phyloP scores from a whole-genome alignment of 768 basidiomycete species.

The Hirschioporus abietinus region DNA sequence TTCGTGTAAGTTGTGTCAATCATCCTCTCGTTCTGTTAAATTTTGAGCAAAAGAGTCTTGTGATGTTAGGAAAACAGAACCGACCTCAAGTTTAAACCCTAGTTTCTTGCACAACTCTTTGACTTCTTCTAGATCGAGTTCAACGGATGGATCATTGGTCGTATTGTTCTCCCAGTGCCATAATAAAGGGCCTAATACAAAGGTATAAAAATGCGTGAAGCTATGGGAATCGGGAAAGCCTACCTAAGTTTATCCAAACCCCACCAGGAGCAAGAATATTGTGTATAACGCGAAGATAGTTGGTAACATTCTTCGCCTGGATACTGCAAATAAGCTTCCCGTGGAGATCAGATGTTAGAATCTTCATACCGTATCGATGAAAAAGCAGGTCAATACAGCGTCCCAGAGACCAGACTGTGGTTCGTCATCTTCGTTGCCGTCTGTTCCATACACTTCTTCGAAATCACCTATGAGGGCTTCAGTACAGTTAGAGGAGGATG shows the following conservation, averaged over 20 bases:
- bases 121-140: conserved; percentile 86
- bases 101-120: conserved; percentile 66
- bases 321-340: background rate
- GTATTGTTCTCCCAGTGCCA: conserved; percentile 96
- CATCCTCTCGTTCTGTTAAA: conserved; percentile 64
- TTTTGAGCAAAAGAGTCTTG: conserved; percentile 2
- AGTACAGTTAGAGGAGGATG: conserved; percentile 7
- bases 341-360: background rate
- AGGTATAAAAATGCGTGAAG: background rate
- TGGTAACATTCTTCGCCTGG: conserved; percentile 87
- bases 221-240: conserved; percentile 10
- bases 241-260: conserved; percentile 87
- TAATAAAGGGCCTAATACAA: conserved; percentile 67
- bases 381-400: conserved; percentile 91
- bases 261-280: conserved; percentile 79
- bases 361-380: conserved; percentile 80
- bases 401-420: conserved; percentile 81
- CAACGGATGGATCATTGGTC: conserved; percentile 76
- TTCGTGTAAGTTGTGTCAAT: conserved; percentile 86
- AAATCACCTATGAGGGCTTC: conserved; percentile 62
- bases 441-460: conserved; percentile 79
- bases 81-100: conserved; percentile 78
- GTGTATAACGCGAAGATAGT: conserved; percentile 85
- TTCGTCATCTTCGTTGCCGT: conserved; percentile 42
- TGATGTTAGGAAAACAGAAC: conserved; percentile 21